Conservation (phyloP, 2,329 filamentous ascomycete species). For the Ambrosiella beaveri region DNA sequence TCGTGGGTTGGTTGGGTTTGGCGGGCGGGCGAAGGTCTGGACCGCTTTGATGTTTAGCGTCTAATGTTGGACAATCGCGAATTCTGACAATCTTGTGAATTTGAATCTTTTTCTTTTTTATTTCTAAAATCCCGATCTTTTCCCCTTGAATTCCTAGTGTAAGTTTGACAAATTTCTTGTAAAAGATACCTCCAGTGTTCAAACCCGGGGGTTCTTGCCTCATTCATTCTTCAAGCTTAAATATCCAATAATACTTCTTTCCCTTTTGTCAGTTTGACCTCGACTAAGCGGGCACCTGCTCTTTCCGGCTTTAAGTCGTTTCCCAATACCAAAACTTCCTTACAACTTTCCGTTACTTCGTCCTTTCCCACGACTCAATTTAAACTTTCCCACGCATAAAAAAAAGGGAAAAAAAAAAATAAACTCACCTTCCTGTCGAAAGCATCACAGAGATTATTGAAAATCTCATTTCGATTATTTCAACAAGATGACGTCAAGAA, state of each 20-base stretch:
- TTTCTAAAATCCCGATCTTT: too few species aligned
- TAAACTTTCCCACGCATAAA: not conserved
- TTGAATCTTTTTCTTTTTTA: too few species aligned
- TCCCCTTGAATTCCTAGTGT: too few species aligned
- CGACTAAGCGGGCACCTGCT: not conserved
- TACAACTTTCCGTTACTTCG: slow-evolving; percentile 2
- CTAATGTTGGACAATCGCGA: too few species aligned
- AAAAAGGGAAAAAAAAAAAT: not conserved
- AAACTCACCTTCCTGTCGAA: slow-evolving; percentile 1
- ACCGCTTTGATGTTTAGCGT: not conserved
- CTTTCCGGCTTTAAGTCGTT: slow-evolving; percentile 1
- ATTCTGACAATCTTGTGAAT: not conserved
- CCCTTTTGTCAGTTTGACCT: not conserved
- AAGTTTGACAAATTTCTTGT: too few species aligned
- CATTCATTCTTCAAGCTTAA: too few species aligned
- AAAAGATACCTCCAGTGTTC: too few species aligned
- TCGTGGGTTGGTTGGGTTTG: not conserved
- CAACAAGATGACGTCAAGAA: slow-evolving; percentile 39
- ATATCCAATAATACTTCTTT: too few species aligned
- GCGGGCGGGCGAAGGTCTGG: not conserved
- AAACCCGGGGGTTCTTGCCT: too few species aligned
- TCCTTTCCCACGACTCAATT: not conserved
- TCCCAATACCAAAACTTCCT: not conserved
- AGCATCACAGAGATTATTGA: not conserved
- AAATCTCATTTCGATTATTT: not conserved